Base-by-base conservation (phyloP, 1,284 basidiomycete genomes). In the Ustilago bromivora region DNA sequence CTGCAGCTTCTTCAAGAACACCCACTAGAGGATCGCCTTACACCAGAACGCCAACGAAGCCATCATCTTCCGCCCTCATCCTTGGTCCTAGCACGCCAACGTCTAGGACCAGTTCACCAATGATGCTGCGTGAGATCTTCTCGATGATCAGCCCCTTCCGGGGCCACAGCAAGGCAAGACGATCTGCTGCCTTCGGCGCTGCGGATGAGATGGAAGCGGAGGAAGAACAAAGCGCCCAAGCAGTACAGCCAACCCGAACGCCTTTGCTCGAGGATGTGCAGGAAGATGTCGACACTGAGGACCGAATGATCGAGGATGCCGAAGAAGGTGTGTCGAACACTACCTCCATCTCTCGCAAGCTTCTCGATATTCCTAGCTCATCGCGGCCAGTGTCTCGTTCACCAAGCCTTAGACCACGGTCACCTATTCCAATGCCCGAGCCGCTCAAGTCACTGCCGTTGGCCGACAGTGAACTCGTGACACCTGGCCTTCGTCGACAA, bases 71-170 rank as follows among this genome's bases (percentile, higher is more conserved):
- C 47, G 53, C 56, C 11, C 28, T 67, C 12, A 28, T 57, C 35
- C 43, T 46, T 46, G 76, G 60, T 32, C 71, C 66, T 13, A 61
- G 61, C 52, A 71, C 76, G 28, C 71, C 76, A 10, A 68, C 68
- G 6, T 72, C 74, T 23, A 60, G 62, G 31, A 76, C 68, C 13
- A 69, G 23, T 47, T 78, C 76, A 38, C 76, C 76, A 28, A 71
- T 66, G 64, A 78, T 78, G 71, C 47, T 78, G 58, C 61, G 65
- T 12, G 76, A 74, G 56, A 69, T 78, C 57, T 71, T 78, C 40
- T 66, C 64, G 6, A 74, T 78, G 61, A 78, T 75, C 62, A 78
- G 76, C 51, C 76, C 76, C 47, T 78, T 78, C 60, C 57, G 76
- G 0, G 63, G 64, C 5, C 55, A 57, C 59, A 71, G 71, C 43